Conservation (phyloP, 306 rosid species). For the Malus orientalis region DNA sequence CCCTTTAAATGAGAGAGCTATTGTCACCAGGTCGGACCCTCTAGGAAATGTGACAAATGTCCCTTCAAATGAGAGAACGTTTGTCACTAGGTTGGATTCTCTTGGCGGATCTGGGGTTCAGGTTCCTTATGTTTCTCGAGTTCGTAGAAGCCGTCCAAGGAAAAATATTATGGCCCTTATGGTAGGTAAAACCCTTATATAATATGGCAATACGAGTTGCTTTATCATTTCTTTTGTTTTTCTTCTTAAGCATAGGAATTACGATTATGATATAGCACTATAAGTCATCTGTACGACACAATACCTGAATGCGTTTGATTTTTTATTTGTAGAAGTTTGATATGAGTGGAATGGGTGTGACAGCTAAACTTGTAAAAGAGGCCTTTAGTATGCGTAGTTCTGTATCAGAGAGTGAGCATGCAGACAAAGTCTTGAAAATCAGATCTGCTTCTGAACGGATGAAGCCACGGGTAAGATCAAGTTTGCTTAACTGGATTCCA, state of each 20-base stretch:
- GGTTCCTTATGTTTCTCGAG: conserved; percentile 79
- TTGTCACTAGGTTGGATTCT: conserved; percentile 62
- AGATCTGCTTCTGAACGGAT: conserved; percentile 37
- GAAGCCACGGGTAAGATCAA: conserved; percentile 44
- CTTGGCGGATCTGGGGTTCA: conserved; percentile 77
- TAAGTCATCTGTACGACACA: conserved; percentile 1
- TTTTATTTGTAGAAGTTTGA: conserved; percentile 42
- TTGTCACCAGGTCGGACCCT: conserved; percentile 61
- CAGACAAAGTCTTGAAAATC: conserved; percentile 25
- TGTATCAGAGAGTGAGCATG: conserved; percentile 27
- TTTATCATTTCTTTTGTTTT: neutral
- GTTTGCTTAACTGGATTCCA: neutral
- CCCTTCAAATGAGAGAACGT: conserved; percentile 45
- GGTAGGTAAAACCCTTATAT: conserved; percentile 45
- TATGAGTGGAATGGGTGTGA: conserved; percentile 34
- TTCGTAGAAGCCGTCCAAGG: conserved; percentile 95
- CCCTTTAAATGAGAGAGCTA: conserved; percentile 45
- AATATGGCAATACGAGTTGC: neutral
- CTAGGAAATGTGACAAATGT: conserved; percentile 24
- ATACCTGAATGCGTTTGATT: conserved; percentile 8
- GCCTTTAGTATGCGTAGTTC: conserved; percentile 30
- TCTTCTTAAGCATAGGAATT: neutral
- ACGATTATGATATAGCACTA: neutral
- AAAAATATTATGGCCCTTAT: conserved; percentile 59
- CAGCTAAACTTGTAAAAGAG: conserved; percentile 37